Base-by-base conservation (phyloP, 2,329 filamentous ascomycete species). In the Phialocephala sp. region DNA sequence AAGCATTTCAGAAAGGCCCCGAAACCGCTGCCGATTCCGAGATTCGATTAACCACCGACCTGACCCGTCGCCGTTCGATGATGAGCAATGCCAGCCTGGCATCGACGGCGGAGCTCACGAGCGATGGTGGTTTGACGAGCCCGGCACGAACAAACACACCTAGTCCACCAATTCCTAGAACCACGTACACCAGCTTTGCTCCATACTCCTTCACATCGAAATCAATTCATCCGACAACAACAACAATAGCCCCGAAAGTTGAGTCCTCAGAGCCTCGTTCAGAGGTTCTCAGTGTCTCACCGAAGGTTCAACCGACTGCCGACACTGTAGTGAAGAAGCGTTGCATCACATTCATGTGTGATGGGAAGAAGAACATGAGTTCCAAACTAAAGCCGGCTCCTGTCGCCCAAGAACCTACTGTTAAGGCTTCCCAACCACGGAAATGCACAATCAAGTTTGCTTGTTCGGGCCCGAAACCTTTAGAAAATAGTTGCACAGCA, bases 21-120 rank as follows among this genome's bases (percentile, higher is more conserved):
- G 88, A 90, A 77, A 81, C 89, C 37, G 68, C 75, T 6, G 65
- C 80, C 70, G 79, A 78, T 55, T 72, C 75, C 54, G 77, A 77
- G 39, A 77, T 80, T 14, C 75, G 77, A 52, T 72, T 79, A 62
- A 72, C 76, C 5, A 81, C 81, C 50, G 80, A 82, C 36, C 39
- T 75, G 20, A 68, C 71, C 57, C 72, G 74, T 45, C 76, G 79
- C 52, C 60, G 77, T 71, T 83, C 88, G 66, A 94, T 91, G 66
- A 90, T 89, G 76, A 96, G 92, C 82, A 94, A 90, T 75, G 82
- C 88, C 71, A 97, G 93, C 79, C 80, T 90, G 66, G 85, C 91
- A 55, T 97, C 94, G 1, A 96, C 93, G 2, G 91, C 91, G 43
- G 94, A 97, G 70, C 84, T 98, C 64, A 97, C 93, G n/a, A 97